Conservation (phyloP, 805 yeast species). For the Yamadazyma paraphyllophila region DNA sequence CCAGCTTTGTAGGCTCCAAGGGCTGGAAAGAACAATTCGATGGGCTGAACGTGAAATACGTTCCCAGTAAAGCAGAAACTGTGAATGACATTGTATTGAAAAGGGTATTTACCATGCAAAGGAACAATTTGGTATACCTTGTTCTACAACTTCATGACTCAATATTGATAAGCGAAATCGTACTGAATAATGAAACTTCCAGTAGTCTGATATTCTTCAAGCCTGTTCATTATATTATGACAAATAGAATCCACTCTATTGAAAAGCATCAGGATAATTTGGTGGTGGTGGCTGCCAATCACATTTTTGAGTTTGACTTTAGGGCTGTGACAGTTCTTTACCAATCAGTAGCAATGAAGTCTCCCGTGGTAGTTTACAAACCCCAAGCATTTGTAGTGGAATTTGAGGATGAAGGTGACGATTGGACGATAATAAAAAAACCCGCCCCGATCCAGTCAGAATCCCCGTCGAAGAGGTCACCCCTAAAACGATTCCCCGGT, state of each 20-base stretch:
- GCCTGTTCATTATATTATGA: slow-evolving; percentile 11
- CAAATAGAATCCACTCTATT: slow-evolving; percentile 6
- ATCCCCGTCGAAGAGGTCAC: slow-evolving; percentile 1
- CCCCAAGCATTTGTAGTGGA: neutral
- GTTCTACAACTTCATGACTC: slow-evolving; percentile 7
- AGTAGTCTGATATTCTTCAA: slow-evolving; percentile 8
- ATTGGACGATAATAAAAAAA: neutral
- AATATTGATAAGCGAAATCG: slow-evolving; percentile 10
- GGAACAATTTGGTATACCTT: neutral
- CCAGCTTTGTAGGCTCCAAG: slow-evolving; percentile 1
- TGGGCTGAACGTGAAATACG: slow-evolving; percentile 6
- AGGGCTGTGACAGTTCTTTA: neutral
- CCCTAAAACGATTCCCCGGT: neutral
- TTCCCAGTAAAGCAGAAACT: neutral
- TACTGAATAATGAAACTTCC: slow-evolving; percentile 1
- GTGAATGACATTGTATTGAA: neutral
- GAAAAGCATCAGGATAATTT: neutral
- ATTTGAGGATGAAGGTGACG: neutral
- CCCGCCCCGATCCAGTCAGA: neutral
- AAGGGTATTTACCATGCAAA: neutral
- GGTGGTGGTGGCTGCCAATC: slow-evolving; percentile 1
- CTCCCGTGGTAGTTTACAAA: neutral
- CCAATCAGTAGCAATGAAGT: neutral
- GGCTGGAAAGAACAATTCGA: slow-evolving; percentile 15
- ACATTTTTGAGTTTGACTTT: slow-evolving; percentile 6